These are phyloP conservation scores for Gryganskiella cystojenkinii DNA, from an alignment of 192 early-diverging fungal species.

Conservation along the genomic window DNA sequence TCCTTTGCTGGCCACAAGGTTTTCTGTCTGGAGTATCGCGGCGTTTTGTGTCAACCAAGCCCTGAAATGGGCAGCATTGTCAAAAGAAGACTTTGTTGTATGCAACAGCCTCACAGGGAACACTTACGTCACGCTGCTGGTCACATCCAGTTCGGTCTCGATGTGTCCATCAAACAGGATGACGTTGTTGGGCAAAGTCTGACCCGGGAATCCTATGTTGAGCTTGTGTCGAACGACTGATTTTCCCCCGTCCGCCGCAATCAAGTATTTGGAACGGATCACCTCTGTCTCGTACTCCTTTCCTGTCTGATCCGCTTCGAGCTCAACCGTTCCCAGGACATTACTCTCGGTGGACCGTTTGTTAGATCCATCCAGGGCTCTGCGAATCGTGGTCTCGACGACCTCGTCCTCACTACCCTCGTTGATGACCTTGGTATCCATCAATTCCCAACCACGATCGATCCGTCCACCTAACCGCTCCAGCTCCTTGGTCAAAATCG, in stretches of 20 bases:
- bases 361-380: slow-evolving; percentile 35
- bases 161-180: slow-evolving; percentile 37
- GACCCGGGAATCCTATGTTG: slow-evolving; percentile 29
- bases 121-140: slow-evolving; percentile 40
- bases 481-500: slow-evolving; percentile 21
- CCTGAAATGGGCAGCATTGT: too few species aligned
- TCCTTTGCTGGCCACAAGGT: too few species aligned
- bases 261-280: slow-evolving; percentile 31
- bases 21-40: too few species aligned
- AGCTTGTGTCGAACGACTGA: slow-evolving; percentile 50
- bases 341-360: slow-evolving; percentile 17
- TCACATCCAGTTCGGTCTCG: slow-evolving; percentile 22
- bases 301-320: slow-evolving; percentile 25
- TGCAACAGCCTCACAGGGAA: background rate
- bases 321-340: slow-evolving; percentile 27
- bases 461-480: slow-evolving; percentile 21
- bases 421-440: slow-evolving; percentile 40
- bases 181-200: slow-evolving; percentile 30
- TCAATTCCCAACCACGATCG: slow-evolving; percentile 44
- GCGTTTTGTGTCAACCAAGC: too few species aligned
- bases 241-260: slow-evolving; percentile 46
- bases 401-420: slow-evolving; percentile 10
- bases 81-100: background rate
- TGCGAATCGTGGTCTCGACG: slow-evolving; percentile 37
- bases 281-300: slow-evolving; percentile 28